Evolutionary conservation across 176 grass and related monocot genomes (phyloP).

Genomic region (maize (Zea mays)): Zm-B73-REFERENCE-NAM-5.0 NC_050098.1:169117001-169117500

Average conservation of each 20-base stretch:
- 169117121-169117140: conserved; percentile 67
- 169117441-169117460: conserved; percentile 42
- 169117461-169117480: conserved; percentile 62
- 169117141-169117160: conserved; percentile 62
- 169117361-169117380: conserved; percentile 49
- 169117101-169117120: conserved; percentile 58
- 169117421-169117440: conserved; percentile 41
- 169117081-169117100: conserved; percentile 74
- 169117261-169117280: conserved; percentile 77
- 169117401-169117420: conserved; percentile 49
- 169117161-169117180: background rate
- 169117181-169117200: conserved; percentile 78
- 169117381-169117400: conserved; percentile 10
- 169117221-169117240: conserved; percentile 65
- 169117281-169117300: conserved; percentile 52
- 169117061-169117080: conserved; percentile 63
- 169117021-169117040: conserved; percentile 63
- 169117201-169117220: conserved; percentile 60
- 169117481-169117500: conserved; percentile 66
- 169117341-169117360: conserved; percentile 46
- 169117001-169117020: conserved; percentile 35
- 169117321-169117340: conserved; percentile 29
- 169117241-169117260: conserved; percentile 64
- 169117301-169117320: conserved; percentile 51
- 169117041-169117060: conserved; percentile 55